Percentiles rank a stretch among this genome's conserved stretches.
phyloP scores from a whole-genome alignment of 805 yeast genomes.

The Osmozyma mogii region DNA sequence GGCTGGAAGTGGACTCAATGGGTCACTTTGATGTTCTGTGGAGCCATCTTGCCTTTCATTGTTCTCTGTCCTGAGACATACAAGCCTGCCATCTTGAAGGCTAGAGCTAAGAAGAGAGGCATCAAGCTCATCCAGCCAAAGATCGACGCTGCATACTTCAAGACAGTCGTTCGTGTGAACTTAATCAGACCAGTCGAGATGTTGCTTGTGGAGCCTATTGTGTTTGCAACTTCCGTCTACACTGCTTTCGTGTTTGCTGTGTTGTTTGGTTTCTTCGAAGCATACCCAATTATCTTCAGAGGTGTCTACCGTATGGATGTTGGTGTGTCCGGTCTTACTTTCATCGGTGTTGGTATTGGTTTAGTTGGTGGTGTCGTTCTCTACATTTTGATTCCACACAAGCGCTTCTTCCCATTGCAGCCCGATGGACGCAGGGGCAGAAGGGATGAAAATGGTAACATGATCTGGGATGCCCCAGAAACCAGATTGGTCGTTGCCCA shows the following conservation, averaged over 20 bases:
- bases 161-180: constrained; percentile 40
- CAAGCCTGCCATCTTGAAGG: constrained; percentile 11
- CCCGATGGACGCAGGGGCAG: constrained; percentile 53
- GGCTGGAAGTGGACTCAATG: constrained; percentile 17
- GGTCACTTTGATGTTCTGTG: constrained; percentile 14
- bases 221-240: constrained; percentile 57
- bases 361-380: constrained; percentile 46
- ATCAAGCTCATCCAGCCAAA: constrained; percentile 33
- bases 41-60: constrained; percentile 11
- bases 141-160: constrained; percentile 32
- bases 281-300: constrained; percentile 65
- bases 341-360: constrained; percentile 67
- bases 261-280: constrained; percentile 72
- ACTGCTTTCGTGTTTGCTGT: constrained; percentile 73
- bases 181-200: constrained; percentile 58
- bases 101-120: constrained; percentile 41
- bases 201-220: constrained; percentile 71
- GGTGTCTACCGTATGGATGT: constrained; percentile 52
- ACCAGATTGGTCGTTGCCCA: constrained; percentile 51
- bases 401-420: constrained; percentile 45
- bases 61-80: constrained; percentile 11
- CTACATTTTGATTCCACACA: constrained; percentile 41
- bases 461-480: constrained; percentile 53
- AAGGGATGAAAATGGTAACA: constrained; percentile 51
- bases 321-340: constrained; percentile 63